Conservation (phyloP, 2,329 filamentous ascomycete species). For the Mycosphaerella sp. region DNA sequence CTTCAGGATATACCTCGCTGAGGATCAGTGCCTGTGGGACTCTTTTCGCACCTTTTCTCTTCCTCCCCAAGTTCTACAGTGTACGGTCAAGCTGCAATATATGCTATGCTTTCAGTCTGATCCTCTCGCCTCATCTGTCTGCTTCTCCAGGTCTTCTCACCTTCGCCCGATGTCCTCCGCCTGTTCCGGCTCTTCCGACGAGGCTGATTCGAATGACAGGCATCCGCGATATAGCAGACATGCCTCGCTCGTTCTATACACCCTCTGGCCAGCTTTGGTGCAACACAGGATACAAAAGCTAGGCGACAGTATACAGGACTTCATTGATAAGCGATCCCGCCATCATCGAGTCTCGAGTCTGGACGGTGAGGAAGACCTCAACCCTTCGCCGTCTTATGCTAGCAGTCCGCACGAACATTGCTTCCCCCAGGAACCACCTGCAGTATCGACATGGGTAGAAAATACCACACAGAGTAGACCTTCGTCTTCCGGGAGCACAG, state of each 20-base stretch:
- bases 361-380: constrained; percentile 24
- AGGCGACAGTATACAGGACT: constrained; percentile 37
- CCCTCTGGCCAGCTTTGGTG: constrained; percentile 50
- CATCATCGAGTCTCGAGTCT: constrained; percentile 5
- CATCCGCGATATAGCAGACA: not conserved
- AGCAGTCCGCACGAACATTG: constrained; percentile 8
- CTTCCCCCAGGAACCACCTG: constrained; percentile 13
- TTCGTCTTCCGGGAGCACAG: constrained; percentile 19
- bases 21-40: not conserved
- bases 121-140: not conserved
- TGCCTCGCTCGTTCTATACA: constrained; percentile 45
- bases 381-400: constrained; percentile 36
- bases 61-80: not conserved
- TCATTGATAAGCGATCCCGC: constrained; percentile 5
- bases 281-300: constrained; percentile 49
- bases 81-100: not conserved
- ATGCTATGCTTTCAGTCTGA: not conserved
- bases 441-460: constrained; percentile 10
- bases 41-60: not conserved
- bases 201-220: not conserved
- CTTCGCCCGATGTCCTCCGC: constrained; percentile 3
- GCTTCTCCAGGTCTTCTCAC: not conserved
- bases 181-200: not conserved
- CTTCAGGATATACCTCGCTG: not conserved
- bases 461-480: constrained; percentile 17